Base-by-base conservation (phyloP, 2,329 filamentous ascomycete species). In the Ophiostoma quercus region DNA sequence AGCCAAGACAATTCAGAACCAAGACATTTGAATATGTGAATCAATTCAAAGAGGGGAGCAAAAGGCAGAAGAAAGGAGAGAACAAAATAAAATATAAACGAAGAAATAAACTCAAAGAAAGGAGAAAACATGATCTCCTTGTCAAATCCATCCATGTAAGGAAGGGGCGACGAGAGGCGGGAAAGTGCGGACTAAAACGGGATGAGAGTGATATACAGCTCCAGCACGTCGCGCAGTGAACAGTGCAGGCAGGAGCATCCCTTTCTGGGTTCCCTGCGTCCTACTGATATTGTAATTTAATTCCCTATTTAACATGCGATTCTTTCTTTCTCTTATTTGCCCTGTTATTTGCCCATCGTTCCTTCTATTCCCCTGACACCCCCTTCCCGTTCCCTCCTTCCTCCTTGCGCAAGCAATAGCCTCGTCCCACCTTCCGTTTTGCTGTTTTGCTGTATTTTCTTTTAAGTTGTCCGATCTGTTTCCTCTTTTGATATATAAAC, bases 361-460 rank as follows among this genome's bases (percentile, higher is more conserved):
- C 66, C 32, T 41, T 65, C 25, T 32, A n/a, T 63, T 63, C 16
- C 29, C 57, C 57, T 63, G 57, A 14, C 57, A 63, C 57, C 57
- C 57, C 57, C 29, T 34, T 63, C 29, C 14, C 22, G 16, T 19
- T 34, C 60, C 63, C 63, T 66, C 65, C n/a, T 29, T 66, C 65
- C 65, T 47, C 12, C 19, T 41, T 65, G 29, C 60, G 25, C 63
- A 7, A 37, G 41, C 43, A 60, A 66, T 54, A 68, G 69, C 67
- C 69, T 68, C 37, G 60, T 70, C 69, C 25, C 67, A 68, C 69
- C 69, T 67, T 68, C 66, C 41, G 66, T 25, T 62, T 60, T 41
- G 9, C 39, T 41, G 47, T 51, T 51, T 51, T 51, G n/a, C n/a
- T 22, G 16, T 8, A 19, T 19, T 19, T 34, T 9, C 14, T n/a